Conservation (phyloP, 352 stramenopile species). For the Pythium graminicola region DNA sequence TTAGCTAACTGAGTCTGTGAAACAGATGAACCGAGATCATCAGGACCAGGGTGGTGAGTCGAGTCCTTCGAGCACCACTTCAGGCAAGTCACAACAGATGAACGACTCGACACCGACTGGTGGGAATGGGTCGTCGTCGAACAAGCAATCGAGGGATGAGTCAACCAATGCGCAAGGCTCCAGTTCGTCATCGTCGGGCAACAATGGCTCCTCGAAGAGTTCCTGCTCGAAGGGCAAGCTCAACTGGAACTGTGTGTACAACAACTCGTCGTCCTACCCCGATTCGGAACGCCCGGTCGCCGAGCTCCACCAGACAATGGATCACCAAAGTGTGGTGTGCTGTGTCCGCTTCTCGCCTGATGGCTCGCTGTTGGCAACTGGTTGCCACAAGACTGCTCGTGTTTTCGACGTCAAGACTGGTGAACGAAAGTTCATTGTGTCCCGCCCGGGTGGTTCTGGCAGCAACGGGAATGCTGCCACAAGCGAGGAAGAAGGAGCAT, state of each 20-base stretch:
- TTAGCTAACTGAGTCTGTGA: neutral
- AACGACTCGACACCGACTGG: slow-evolving; percentile 30
- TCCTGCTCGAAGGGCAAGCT: slow-evolving; percentile 75
- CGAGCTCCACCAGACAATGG: slow-evolving; percentile 85
- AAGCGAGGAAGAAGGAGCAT: slow-evolving; percentile 73
- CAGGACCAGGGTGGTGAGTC: slow-evolving; percentile 44
- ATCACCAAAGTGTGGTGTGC: slow-evolving; percentile 86
- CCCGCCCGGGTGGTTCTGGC: slow-evolving; percentile 45
- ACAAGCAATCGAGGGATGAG: slow-evolving; percentile 18
- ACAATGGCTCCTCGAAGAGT: slow-evolving; percentile 54
- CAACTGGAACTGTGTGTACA: slow-evolving; percentile 84
- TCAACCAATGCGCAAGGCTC: slow-evolving; percentile 9
- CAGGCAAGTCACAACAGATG: slow-evolving; percentile 17
- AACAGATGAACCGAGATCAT: slow-evolving; percentile 58
- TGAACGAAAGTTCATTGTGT: slow-evolving; percentile 76
- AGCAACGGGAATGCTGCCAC: slow-evolving; percentile 30
- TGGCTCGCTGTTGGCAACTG: slow-evolving; percentile 79
- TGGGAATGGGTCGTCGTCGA: slow-evolving; percentile 12
- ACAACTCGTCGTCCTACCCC: slow-evolving; percentile 57
- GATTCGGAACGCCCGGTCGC: slow-evolving; percentile 74
- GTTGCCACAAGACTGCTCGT: slow-evolving; percentile 82
- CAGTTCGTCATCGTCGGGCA: slow-evolving; percentile 19
- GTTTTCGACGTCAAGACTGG: slow-evolving; percentile 84
- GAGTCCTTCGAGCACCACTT: slow-evolving; percentile 40
- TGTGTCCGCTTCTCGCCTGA: slow-evolving; percentile 81